Percentiles rank a stretch among this genome's conserved stretches.
phyloP scores from a whole-genome alignment of 306 rosid genomes.

The Argentina anserina region DNA sequence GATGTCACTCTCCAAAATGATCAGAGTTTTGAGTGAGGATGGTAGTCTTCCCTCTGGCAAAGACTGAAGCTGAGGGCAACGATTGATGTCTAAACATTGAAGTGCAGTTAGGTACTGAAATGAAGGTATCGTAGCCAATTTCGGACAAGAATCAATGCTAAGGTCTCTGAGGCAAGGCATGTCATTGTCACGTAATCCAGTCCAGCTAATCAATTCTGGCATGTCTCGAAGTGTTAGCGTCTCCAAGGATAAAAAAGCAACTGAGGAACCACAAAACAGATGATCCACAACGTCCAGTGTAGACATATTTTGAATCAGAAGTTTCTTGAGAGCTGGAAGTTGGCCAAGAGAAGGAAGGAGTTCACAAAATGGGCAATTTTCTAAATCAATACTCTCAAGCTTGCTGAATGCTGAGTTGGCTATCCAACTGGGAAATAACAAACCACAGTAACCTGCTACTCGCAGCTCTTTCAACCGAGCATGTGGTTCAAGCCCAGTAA shows the following conservation, averaged over 20 bases:
- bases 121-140: neutral
- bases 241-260: slow-evolving; percentile 17
- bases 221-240: slow-evolving; percentile 5
- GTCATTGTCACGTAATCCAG: neutral
- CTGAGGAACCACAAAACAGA: neutral
- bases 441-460: slow-evolving; percentile 18
- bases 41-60: slow-evolving; percentile 18
- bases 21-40: slow-evolving; percentile 11
- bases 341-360: slow-evolving; percentile 9
- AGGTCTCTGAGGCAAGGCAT: slow-evolving; percentile 1
- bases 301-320: slow-evolving; percentile 7
- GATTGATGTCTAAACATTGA: slow-evolving; percentile 6
- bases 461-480: slow-evolving; percentile 3
- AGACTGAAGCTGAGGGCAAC: slow-evolving; percentile 16
- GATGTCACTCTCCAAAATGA: slow-evolving; percentile 11
- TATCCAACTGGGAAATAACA: slow-evolving; percentile 21
- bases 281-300: neutral
- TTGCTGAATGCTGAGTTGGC: slow-evolving; percentile 3
- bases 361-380: neutral
- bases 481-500: slow-evolving; percentile 14
- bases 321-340: slow-evolving; percentile 18
- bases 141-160: neutral
- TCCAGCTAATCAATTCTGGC: neutral
- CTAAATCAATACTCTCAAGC: slow-evolving; percentile 20
- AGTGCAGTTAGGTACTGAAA: neutral